Percentiles rank a stretch among this genome's conserved stretches.
These are phyloP conservation scores for Sarcodon sp. DNA, from an alignment of 768 basidiomycete species.

Conservation along the genomic window DNA sequence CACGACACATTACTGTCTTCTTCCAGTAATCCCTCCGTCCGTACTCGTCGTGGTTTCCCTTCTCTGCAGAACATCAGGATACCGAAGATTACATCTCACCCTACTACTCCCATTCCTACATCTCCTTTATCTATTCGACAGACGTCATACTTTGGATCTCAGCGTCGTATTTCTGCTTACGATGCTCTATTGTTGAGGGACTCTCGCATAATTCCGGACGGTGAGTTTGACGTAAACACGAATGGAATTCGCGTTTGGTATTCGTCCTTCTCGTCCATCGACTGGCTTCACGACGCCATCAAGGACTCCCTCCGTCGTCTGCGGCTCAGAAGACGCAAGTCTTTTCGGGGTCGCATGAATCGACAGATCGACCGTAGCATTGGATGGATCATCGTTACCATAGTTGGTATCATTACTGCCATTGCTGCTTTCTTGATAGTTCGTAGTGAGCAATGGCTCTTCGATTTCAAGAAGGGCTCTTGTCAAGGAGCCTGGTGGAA, in stretches of 20 bases:
- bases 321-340: conserved; percentile 55
- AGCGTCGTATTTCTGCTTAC: conserved; percentile 65
- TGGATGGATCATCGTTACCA: conserved; percentile 83
- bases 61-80: conserved; percentile 22
- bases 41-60: conserved; percentile 22
- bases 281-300: conserved; percentile 95
- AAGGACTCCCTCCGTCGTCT: conserved; percentile 82
- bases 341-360: conserved; percentile 50
- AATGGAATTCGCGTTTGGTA: conserved; percentile 94
- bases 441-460: conserved; percentile 77
- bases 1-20: conserved; percentile 3
- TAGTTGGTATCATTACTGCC: conserved; percentile 81
- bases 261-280: conserved; percentile 80
- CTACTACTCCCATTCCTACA: conserved; percentile 18
- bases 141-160: conserved; percentile 21
- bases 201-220: conserved; percentile 11
- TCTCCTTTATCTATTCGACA: conserved; percentile 22
- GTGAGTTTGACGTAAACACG: conserved; percentile 47
- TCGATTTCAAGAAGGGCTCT: conserved; percentile 88
- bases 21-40: conserved; percentile 11
- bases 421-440: conserved; percentile 79
- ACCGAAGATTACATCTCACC: conserved; percentile 17
- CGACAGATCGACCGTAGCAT: conserved; percentile 63
- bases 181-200: conserved; percentile 31
- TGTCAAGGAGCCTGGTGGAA: conserved; percentile 60